Conservation (phyloP, 2,329 filamentous ascomycete genomes). For the Fusarium nelsonii region DNA sequence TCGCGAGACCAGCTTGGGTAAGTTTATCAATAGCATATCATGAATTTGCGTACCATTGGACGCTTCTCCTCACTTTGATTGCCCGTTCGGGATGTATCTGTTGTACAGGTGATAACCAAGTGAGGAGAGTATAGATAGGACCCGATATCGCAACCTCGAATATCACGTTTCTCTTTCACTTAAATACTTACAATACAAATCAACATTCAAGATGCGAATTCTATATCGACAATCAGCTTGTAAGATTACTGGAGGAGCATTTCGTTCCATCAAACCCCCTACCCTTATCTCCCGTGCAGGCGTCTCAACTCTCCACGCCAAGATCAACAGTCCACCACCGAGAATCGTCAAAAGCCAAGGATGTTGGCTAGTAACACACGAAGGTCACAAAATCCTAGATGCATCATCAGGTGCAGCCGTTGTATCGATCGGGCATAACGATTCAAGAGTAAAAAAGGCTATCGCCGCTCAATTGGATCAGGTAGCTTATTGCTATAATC, state of each 20-base stretch:
- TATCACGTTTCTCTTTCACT: no score
- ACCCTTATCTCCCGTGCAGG: neutral
- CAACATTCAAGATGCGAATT: neutral
- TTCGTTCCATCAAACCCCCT: neutral
- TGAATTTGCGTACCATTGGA: slow-evolving; percentile 14
- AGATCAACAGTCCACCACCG: slow-evolving; percentile 32
- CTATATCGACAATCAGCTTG: neutral
- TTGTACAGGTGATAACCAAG: neutral
- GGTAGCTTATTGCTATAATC: slow-evolving; percentile 36
- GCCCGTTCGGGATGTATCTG: slow-evolving; percentile 4
- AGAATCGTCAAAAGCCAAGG: slow-evolving; percentile 27
- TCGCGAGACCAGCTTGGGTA: neutral
- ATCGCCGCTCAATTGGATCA: slow-evolving; percentile 20
- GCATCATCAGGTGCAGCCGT: slow-evolving; percentile 39
- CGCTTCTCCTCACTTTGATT: slow-evolving; percentile 7
- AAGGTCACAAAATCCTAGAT: slow-evolving; percentile 25
- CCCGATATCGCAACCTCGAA: neutral
- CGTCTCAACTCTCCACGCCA: slow-evolving; percentile 36
- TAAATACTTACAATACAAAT: neutral
- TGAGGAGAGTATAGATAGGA: slow-evolving; percentile 14
- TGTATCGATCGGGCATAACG: slow-evolving; percentile 32
- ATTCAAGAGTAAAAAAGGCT: slow-evolving; percentile 28
- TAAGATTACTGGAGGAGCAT: neutral
- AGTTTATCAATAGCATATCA: slow-evolving; percentile 11
- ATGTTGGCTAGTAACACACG: slow-evolving; percentile 29